Evolutionary conservation across 495 filamentous ascomycete species (phyloP).

Genomic region (Tetracladium setigerum): DNA sequence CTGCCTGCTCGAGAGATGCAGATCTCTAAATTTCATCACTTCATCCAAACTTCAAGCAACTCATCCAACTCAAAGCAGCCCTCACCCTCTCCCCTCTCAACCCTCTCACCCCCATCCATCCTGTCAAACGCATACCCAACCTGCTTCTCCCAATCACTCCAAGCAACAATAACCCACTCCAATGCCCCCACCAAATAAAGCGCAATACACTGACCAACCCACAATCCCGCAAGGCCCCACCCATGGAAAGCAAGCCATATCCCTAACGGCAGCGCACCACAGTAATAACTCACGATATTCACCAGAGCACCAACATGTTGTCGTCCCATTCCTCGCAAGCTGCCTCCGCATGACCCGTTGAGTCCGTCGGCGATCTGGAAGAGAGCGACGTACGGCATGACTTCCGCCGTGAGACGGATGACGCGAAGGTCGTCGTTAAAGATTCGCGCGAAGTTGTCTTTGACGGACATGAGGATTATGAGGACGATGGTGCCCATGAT

Average conservation of each 20-base stretch:
- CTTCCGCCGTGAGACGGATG: slow-evolving; percentile 67
- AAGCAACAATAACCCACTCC: slow-evolving; percentile 75
- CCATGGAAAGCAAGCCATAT: slow-evolving; percentile 85
- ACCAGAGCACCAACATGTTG: slow-evolving; percentile 88
- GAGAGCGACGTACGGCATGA: slow-evolving; percentile 84
- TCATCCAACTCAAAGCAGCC: too few relatives aligned
- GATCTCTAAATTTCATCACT: too few relatives aligned
- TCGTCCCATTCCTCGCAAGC: slow-evolving; percentile 74
- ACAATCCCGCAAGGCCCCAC: slow-evolving; percentile 78
- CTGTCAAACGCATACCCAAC: slow-evolving; percentile 68
- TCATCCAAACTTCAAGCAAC: too few relatives aligned
- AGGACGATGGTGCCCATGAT: slow-evolving; percentile 62
- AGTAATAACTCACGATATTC: slow-evolving; percentile 85
- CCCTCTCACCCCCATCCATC: slow-evolving; percentile 48
- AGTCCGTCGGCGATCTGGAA: slow-evolving; percentile 92
- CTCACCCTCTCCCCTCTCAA: slow-evolving; percentile 6
- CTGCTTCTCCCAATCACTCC: slow-evolving; percentile 72
- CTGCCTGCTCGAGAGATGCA: too few relatives aligned
- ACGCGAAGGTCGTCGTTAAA: slow-evolving; percentile 78
- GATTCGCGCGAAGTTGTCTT: slow-evolving; percentile 70
- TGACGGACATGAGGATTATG: slow-evolving; percentile 63
- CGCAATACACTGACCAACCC: slow-evolving; percentile 88
- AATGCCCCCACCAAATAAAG: slow-evolving; percentile 73
- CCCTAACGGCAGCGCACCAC: slow-evolving; percentile 73
- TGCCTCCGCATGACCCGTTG: slow-evolving; percentile 79